phyloP scores from a whole-genome alignment of 2,329 filamentous ascomycete species.

The Tolypocladium endophyticum region DNA sequence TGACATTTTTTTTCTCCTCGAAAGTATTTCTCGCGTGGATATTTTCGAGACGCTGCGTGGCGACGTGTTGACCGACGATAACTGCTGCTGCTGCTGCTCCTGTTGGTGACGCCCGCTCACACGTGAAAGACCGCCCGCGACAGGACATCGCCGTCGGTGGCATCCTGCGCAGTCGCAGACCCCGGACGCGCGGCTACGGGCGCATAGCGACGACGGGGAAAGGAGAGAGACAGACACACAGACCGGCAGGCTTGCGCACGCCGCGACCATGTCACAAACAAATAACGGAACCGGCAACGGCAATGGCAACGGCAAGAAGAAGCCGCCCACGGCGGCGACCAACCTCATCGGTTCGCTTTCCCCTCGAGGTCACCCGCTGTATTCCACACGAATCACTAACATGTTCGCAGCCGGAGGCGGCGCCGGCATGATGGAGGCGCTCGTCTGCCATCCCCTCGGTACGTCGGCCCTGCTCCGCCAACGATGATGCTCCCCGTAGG shows the following conservation, averaged over 20 bases:
- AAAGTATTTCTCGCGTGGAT: neutral
- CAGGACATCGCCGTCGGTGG: no score
- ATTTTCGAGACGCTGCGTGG: neutral
- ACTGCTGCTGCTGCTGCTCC: neutral
- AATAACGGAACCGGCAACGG: slow-evolving; percentile 9
- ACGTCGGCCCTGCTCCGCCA: slow-evolving; percentile 20
- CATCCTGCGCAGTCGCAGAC: neutral
- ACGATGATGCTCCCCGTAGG: no score
- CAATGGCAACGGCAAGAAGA: slow-evolving; percentile 40
- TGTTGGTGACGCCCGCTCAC: neutral
- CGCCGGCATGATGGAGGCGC: slow-evolving; percentile 98
- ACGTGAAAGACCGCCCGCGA: neutral
- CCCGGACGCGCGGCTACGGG: neutral
- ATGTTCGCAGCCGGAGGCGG: slow-evolving; percentile 67
- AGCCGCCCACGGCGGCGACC: slow-evolving; percentile 74
- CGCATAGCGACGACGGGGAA: neutral
- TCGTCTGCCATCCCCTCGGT: slow-evolving; percentile 91
- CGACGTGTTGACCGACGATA: neutral
- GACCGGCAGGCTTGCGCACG: neutral
- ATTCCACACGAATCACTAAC: slow-evolving; percentile 9
- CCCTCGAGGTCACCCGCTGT: neutral
- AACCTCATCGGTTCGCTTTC: slow-evolving; percentile 71
- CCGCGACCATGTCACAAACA: slow-evolving; percentile 21
- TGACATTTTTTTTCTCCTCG: neutral
- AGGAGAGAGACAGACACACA: neutral